Evolutionary conservation across 2,329 filamentous ascomycete genomes (phyloP).

Genomic region (Pyrenophora seminiperda): DNA sequence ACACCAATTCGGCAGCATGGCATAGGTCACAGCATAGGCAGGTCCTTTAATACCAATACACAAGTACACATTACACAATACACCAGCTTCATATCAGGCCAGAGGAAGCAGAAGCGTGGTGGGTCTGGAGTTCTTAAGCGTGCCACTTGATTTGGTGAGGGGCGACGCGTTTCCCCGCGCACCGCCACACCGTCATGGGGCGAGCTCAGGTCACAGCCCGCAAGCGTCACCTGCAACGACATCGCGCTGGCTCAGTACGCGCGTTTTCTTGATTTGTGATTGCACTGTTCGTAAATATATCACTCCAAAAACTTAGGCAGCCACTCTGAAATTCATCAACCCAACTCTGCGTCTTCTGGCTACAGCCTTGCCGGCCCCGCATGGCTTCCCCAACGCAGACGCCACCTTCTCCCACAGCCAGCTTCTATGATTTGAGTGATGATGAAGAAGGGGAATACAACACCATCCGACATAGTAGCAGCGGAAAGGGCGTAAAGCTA

Average conservation of each 20-base stretch:
- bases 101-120: not conserved
- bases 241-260: constrained; percentile 11
- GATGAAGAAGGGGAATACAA: constrained; percentile 95
- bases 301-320: no score
- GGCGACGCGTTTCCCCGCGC: constrained; percentile 13
- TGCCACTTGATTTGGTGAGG: constrained; percentile 7
- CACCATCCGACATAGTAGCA: constrained; percentile 80
- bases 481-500: constrained; percentile 85
- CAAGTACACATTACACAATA: not conserved
- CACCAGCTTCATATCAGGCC: not conserved
- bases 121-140: not conserved
- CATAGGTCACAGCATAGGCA: constrained; percentile 10
- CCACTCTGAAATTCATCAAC: not conserved
- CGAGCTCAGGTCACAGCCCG: constrained; percentile 15
- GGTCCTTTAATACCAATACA: constrained; percentile 9
- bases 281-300: not conserved
- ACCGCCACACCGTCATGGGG: constrained; percentile 14
- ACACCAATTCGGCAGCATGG: constrained; percentile 6
- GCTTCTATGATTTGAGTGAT: constrained; percentile 95
- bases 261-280: not conserved
- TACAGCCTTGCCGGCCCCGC: constrained; percentile 22
- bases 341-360: constrained; percentile 2
- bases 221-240: constrained; percentile 23
- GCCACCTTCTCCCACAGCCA: constrained; percentile 76
- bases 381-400: constrained; percentile 42